phyloP scores from a whole-genome alignment of 441 rosid species.

The Adansonia grandidieri region DNA sequence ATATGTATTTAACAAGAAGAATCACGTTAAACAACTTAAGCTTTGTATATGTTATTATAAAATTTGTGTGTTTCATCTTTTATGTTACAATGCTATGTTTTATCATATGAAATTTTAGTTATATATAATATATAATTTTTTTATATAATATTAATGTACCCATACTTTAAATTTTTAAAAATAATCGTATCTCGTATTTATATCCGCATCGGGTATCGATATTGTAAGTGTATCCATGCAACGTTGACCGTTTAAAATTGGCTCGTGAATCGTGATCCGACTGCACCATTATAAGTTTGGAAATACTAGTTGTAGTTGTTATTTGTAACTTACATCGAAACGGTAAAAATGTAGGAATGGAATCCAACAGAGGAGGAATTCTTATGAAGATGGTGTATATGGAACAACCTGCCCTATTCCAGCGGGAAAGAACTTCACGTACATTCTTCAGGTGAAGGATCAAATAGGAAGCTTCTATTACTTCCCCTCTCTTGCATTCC shows the following conservation, averaged over 20 bases:
- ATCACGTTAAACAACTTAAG: too few species aligned
- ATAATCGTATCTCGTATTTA: too few species aligned
- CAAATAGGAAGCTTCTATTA: slow-evolving; percentile 94
- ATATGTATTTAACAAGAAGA: too few species aligned
- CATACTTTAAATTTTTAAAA: too few species aligned
- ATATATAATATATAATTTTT: too few species aligned
- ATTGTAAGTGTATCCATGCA: too few species aligned
- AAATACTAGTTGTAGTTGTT: background rate
- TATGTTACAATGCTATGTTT: too few species aligned
- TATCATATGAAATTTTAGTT: too few species aligned
- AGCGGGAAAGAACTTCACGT: slow-evolving; percentile 80
- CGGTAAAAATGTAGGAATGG: slow-evolving; percentile 58
- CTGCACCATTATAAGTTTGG: background rate
- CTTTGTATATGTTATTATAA: too few species aligned
- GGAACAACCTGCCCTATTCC: slow-evolving; percentile 97
- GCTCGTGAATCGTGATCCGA: background rate
- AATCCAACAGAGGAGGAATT: slow-evolving; percentile 81
- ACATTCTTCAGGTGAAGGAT: slow-evolving; percentile 87
- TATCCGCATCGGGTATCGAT: too few species aligned
- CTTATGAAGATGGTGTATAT: slow-evolving; percentile 72
- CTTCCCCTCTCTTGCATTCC: slow-evolving; percentile 88
- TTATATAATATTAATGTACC: too few species aligned
- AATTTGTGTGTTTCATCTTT: too few species aligned
- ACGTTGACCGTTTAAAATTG: background rate
- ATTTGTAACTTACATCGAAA: background rate